Percentiles rank a stretch among this genome's conserved stretches.
phyloP scores from a whole-genome alignment of 2,329 filamentous ascomycete genomes.

The Aspergillus puulaauensis region DNA sequence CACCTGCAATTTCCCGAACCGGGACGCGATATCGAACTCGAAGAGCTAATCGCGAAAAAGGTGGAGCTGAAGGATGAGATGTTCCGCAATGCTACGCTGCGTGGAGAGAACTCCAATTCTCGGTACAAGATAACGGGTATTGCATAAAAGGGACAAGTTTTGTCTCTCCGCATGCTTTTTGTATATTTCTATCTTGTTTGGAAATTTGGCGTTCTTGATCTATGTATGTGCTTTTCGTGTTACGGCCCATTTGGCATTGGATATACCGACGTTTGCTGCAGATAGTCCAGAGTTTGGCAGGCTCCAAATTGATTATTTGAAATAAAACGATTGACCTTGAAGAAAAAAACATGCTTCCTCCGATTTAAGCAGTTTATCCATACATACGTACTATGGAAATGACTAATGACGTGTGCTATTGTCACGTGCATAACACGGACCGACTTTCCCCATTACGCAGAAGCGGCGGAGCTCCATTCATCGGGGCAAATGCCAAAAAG shows the following conservation, averaged over 20 bases:
- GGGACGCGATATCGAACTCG: conserved; percentile 45
- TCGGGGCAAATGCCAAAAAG: conserved; percentile 21
- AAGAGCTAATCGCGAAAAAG: conserved; percentile 45
- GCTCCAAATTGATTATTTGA: conserved; percentile 12
- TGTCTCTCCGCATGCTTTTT: conserved; percentile 24
- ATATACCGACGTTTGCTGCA: background rate
- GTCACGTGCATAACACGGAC: background rate
- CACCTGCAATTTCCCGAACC: conserved; percentile 37
- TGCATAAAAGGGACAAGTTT: conserved; percentile 57
- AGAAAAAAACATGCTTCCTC: too few relatives aligned
- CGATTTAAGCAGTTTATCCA: too few relatives aligned
- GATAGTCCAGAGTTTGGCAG: conserved; percentile 13
- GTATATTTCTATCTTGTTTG: conserved; percentile 5
- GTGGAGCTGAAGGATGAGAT: conserved; percentile 42
- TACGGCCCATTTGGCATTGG: background rate
- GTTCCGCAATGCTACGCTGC: conserved; percentile 47
- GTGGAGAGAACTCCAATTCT: conserved; percentile 52
- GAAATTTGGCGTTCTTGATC: background rate
- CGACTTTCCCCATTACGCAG: background rate
- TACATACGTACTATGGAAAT: too few relatives aligned
- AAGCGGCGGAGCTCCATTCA: background rate
- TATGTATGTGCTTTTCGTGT: background rate
- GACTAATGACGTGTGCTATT: background rate
- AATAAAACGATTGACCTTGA: background rate
- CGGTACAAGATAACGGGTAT: conserved; percentile 38